Conservation (phyloP, 208 protist species). For the Novymonas esmeraldas region DNA sequence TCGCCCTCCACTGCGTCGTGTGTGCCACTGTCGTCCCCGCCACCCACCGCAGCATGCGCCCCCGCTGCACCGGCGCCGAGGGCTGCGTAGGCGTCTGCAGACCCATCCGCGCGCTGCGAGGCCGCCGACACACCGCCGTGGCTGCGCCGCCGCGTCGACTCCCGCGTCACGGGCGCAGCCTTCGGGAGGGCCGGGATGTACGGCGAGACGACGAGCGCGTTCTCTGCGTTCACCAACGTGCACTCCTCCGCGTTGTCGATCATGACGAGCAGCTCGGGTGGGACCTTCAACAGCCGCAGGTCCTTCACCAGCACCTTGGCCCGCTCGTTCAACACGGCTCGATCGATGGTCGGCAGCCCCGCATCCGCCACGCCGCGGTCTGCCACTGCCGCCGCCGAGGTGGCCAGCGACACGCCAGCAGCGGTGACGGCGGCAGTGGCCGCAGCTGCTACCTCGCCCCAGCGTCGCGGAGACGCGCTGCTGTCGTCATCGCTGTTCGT, state of each 20-base stretch:
- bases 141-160: constrained; percentile 1
- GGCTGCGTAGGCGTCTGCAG: too few species aligned
- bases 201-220: constrained; percentile 77
- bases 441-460: too few species aligned
- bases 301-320: constrained; percentile 84
- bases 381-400: background rate
- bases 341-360: constrained; percentile 1
- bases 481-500: constrained; percentile 10
- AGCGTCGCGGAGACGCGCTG: too few species aligned
- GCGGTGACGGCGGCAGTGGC: too few species aligned
- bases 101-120: background rate
- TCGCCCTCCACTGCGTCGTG: background rate
- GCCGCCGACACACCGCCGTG: background rate
- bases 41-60: background rate
- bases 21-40: background rate
- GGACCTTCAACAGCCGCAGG: constrained; percentile 80
- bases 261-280: constrained; percentile 84
- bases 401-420: background rate
- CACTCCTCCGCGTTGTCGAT: constrained; percentile 88
- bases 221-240: constrained; percentile 77
- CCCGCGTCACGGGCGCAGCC: background rate
- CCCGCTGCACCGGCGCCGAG: background rate
- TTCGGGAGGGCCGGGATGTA: constrained; percentile 65
- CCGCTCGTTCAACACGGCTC: constrained; percentile 41
- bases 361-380: background rate